Evolutionary conservation across 1,284 basidiomycete species (phyloP).

Genomic region (Veloporphyrellus conicus): DNA sequence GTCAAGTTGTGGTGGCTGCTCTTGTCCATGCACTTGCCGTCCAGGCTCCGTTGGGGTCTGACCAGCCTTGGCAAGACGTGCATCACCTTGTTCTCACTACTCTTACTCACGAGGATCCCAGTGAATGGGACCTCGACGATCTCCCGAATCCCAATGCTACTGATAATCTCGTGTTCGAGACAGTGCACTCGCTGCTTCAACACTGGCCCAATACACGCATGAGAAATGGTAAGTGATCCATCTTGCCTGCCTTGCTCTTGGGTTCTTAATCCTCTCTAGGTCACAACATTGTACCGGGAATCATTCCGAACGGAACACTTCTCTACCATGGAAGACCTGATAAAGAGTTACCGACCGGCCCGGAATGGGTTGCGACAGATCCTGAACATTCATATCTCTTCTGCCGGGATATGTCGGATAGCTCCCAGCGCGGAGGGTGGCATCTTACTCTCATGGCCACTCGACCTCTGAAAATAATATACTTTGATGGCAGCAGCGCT

Average conservation of each 20-base stretch:
- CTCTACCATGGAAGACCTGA: constrained; percentile 38
- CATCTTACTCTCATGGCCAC: constrained; percentile 37
- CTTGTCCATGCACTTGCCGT: neutral
- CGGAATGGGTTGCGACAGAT: constrained; percentile 43
- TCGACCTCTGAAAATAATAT: constrained; percentile 39
- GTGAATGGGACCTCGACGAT: constrained; percentile 18
- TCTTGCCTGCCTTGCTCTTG: neutral
- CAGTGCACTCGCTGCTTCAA: constrained; percentile 35
- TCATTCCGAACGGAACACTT: constrained; percentile 39
- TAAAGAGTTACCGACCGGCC: constrained; percentile 29
- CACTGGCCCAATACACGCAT: constrained; percentile 51
- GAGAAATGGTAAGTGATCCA: constrained; percentile 37
- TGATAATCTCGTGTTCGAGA: constrained; percentile 30
- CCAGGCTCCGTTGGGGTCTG: constrained; percentile 14
- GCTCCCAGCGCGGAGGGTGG: constrained; percentile 31
- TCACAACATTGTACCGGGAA: constrained; percentile 43
- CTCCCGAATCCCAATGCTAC: constrained; percentile 17
- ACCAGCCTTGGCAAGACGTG: neutral
- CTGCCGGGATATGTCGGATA: constrained; percentile 17
- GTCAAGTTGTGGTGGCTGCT: neutral
- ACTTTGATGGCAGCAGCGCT: constrained; percentile 44
- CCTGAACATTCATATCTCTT: constrained; percentile 43
- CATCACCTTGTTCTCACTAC: too few relatives aligned
- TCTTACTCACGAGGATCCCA: neutral
- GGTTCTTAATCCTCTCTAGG: constrained; percentile 25